Base-by-base conservation (phyloP, 805 yeast genomes). In the Geotrichum ghanense region DNA sequence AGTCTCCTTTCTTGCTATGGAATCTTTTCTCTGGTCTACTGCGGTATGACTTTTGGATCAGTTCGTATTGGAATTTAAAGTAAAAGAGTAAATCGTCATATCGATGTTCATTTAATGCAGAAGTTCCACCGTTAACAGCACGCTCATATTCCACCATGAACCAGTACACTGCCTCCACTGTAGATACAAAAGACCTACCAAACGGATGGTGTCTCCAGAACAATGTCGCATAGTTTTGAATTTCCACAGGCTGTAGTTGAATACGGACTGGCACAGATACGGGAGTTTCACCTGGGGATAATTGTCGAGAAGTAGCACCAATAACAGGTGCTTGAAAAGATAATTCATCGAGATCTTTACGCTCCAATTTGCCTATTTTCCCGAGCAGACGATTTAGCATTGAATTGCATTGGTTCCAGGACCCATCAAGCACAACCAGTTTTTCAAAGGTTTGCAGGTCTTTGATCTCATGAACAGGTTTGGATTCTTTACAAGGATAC, bases 391-490 rank as follows among this genome's bases (percentile, higher is more conserved):
- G 37, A 12, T 31, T 31, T 5, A 31, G 37, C 37, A 31, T 31
- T 31, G 37, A 31, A 31, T 31, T 31, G 37, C 37, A 31, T 31
- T 31, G 37, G 5, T 16, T n/a, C 37, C 37, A 31, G 12, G 37
- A n/a, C 14, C 37, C 37, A n/a, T 31, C 37, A 10, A 31, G 14
- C 37, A 31, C 37, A 6, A 31, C 37, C 17, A 31, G 16, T 9
- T 19, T 16, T 5, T 16, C 12, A 31, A n/a, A 31, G 14, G 19
- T 31, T n/a, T 16, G 16, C 5, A 31, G 37, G 16, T 31, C 37
- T 9, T 31, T 19, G 12, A 31, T 31, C 17, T 31, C 37, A 31
- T 31, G 19, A 16, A 31, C 7, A 6, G 19, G 5, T 19, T 31
- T n/a, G 12, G 37, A 31, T 31, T 31, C 37, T 31, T 31, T 31